These are phyloP conservation scores for Raffaelea ambrosiae DNA, from an alignment of 2,329 filamentous ascomycete species.

Conservation along the genomic window DNA sequence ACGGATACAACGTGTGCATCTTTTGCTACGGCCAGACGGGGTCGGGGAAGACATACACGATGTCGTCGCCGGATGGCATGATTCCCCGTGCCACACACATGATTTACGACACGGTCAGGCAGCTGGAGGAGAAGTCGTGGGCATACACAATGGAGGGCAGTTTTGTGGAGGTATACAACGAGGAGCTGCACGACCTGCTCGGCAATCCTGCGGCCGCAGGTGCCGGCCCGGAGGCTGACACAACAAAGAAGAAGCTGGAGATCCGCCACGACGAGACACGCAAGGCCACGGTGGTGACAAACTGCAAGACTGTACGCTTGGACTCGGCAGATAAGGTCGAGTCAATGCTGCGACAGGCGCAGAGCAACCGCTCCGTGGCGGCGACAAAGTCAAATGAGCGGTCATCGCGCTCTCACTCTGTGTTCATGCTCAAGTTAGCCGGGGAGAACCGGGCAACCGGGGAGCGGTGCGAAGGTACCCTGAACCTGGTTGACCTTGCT, in stretches of 20 bases:
- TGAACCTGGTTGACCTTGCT: slow-evolving; percentile 93
- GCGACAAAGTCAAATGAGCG: slow-evolving; percentile 97
- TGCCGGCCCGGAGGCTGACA: slow-evolving; percentile 26
- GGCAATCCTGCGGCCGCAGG: slow-evolving; percentile 24
- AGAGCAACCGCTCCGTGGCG: slow-evolving; percentile 81
- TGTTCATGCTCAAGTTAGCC: slow-evolving; percentile 80
- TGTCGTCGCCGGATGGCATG: slow-evolving; percentile 88
- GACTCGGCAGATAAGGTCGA: slow-evolving; percentile 76
- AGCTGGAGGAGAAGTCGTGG: slow-evolving; percentile 87
- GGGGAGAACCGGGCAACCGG: slow-evolving; percentile 66
- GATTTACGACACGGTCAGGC: slow-evolving; percentile 81
- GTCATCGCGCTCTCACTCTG: slow-evolving; percentile 88
- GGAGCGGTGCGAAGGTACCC: slow-evolving; percentile 81
- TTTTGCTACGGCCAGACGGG: slow-evolving; percentile 98
- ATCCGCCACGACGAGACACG: slow-evolving; percentile 78
- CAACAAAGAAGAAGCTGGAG: slow-evolving; percentile 76
- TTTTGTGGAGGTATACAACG: slow-evolving; percentile 97
- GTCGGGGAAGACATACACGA: slow-evolving; percentile 93
- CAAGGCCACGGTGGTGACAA: slow-evolving; percentile 74
- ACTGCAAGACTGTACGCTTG: slow-evolving; percentile 67
- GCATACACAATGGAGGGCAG: slow-evolving; percentile 87
- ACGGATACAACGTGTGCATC: slow-evolving; percentile 98
- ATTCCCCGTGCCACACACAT: slow-evolving; percentile 89
- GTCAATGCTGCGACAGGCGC: slow-evolving; percentile 68
- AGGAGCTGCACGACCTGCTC: slow-evolving; percentile 87